Conservation (phyloP, 2,329 filamentous ascomycete species). For the Raffaelea arxii region DNA sequence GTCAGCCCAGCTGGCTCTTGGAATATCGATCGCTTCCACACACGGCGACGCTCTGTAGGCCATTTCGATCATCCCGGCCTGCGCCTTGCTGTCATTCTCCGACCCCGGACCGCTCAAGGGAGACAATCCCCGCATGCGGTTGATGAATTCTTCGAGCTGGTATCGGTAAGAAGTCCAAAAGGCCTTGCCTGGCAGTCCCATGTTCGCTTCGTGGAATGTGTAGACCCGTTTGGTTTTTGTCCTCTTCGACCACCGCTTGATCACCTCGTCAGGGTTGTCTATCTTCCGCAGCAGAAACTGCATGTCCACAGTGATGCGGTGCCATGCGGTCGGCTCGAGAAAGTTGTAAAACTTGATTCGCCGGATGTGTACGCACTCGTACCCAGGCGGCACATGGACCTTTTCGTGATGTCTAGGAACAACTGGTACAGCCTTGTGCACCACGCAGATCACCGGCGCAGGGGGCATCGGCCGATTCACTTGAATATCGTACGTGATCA, state of each 20-base stretch:
- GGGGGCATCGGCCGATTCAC: constrained; percentile 7
- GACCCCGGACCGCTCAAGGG: constrained; percentile 29
- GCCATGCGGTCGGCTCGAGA: constrained; percentile 19
- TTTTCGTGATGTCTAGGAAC: no score
- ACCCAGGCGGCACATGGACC: constrained; percentile 1
- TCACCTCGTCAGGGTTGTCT: constrained; percentile 12
- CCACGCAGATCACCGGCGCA: not conserved
- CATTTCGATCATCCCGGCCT: constrained; percentile 37
- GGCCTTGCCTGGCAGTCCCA: constrained; percentile 19
- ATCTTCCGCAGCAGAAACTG: constrained; percentile 19
- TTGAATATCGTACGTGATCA: constrained; percentile 16
- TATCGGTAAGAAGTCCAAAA: constrained; percentile 35
- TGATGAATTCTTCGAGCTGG: constrained; percentile 39
- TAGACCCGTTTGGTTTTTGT: constrained; percentile 23
- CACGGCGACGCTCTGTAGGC: no score
- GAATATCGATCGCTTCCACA: no score
- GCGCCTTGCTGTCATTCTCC: constrained; percentile 29
- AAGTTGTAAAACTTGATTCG: constrained; percentile 20
- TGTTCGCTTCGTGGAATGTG: constrained; percentile 22
- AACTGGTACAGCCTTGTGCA: not conserved
- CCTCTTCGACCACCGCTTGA: constrained; percentile 5
- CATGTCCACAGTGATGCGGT: constrained; percentile 27
- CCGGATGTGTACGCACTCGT: constrained; percentile 13
- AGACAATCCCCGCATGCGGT: constrained; percentile 28
- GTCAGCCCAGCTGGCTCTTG: no score